Evolutionary conservation across 225 moss, liverwort and hornwort genomes (phyloP), one percentile per base, ranked within the genome.

Genomic region (Physcomitrellopsis africana): DNA sequence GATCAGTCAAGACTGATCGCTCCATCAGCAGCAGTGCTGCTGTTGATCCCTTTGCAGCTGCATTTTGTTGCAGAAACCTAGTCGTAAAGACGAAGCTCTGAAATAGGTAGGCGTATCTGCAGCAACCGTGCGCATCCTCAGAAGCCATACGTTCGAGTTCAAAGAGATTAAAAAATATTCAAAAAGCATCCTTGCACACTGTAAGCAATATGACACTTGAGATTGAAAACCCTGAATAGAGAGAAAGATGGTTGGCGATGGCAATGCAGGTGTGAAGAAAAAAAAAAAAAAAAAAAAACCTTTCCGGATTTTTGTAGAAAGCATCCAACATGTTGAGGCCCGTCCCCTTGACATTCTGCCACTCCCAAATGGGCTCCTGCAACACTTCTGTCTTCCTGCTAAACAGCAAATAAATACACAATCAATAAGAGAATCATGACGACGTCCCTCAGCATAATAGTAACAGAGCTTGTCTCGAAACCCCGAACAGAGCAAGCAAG

Each of bases 11-110:
- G 24, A 89, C 89, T 11, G 89, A 89, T 19, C 84, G 84, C 76
- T 86, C 89, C 32, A 80, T 89, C 17, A 89, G 66, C 67, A 89
- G 45, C 65, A 89, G 58, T 19, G 54, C 70, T 59, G 84, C 80
- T 69, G 81, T 72, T n/a, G 89, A 84, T 11, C 75, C 76, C 16
- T 67, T 80, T 15, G 78, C 86, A 48, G 84, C 84, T 47, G 84
- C 67, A 60, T 80, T 82, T 44, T 80, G 86, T 67, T 86, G 84
- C 74, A 89, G 49, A 72, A 86, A 82, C 51, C 89, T 78, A 4
- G 89, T 86, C 19, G 84, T 89, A 59, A 86, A 82, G 60, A 89
- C 86, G 59, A 80, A 89, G 63, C 86, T 86, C 61, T 89, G 89
- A 51, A 89, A 86, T 65, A 86, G 64, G 70, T 86, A 86, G 44